phyloP scores from a whole-genome alignment of 371 early-diverging fungal species.

The Mortierella sp. region DNA sequence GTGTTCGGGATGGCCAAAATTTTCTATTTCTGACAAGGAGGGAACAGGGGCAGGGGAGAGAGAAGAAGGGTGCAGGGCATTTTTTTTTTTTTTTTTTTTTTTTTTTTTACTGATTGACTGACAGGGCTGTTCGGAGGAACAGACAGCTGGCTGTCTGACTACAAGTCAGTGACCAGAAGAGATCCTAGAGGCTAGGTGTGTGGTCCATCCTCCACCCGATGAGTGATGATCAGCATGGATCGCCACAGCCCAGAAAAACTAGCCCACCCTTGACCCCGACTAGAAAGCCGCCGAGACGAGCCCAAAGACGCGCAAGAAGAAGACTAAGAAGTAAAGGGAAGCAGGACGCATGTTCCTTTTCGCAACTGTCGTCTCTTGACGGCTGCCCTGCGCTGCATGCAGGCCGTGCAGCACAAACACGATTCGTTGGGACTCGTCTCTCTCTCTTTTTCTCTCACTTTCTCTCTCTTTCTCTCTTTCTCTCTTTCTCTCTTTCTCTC shows the following conservation, averaged over 20 bases:
- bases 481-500: constrained; percentile 3
- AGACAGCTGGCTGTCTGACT: too few species aligned
- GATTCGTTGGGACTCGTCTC: neutral
- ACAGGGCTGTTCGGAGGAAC: too few species aligned
- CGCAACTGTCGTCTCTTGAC: neutral
- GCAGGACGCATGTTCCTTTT: neutral
- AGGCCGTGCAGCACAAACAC: neutral
- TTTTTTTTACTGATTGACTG: too few species aligned
- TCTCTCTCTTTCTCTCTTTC: neutral
- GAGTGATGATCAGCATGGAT: neutral
- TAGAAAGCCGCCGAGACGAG: neutral
- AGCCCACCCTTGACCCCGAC: neutral
- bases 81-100: too few species aligned
- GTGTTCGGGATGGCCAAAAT: too few species aligned
- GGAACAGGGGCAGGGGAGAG: too few species aligned
- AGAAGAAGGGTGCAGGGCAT: too few species aligned
- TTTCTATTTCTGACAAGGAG: too few species aligned
- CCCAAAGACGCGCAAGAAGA: neutral
- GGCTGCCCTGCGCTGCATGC: neutral
- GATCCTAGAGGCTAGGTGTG: neutral
- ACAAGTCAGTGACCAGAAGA: too few species aligned
- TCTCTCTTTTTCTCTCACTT: neutral
- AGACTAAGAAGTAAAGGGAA: neutral
- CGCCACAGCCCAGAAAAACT: neutral
- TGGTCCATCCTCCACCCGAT: too few species aligned